These are phyloP conservation scores for Phialemonium atrogriseum DNA, from an alignment of 2,329 filamentous ascomycete species.

Conservation along the genomic window DNA sequence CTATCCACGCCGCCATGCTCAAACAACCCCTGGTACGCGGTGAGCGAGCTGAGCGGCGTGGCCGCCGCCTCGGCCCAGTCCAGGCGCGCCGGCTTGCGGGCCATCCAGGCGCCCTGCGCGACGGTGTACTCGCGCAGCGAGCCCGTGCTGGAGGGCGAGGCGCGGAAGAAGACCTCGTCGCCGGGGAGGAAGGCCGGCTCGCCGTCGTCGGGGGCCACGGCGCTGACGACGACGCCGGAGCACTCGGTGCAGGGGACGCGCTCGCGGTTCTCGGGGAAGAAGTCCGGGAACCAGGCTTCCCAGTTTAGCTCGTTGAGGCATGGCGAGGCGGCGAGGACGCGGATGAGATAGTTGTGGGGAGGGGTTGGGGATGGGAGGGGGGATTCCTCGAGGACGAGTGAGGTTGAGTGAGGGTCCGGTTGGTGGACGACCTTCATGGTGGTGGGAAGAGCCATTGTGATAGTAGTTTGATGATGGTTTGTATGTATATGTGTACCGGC, in stretches of 20 bases:
- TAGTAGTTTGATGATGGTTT: no score
- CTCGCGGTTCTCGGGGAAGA: conserved; percentile 12
- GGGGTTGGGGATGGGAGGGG: conserved; percentile 13
- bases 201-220: conserved; percentile 9
- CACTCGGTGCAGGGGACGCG: conserved; percentile 26
- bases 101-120: conserved; percentile 22
- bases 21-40: conserved; percentile 32
- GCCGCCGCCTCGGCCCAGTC: conserved; percentile 26
- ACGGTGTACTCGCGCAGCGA: conserved; percentile 22
- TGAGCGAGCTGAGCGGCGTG: conserved; percentile 29
- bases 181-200: conserved; percentile 22
- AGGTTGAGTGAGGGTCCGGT: conserved; percentile 14
- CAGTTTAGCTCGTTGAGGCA: conserved; percentile 23
- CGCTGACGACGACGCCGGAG: conserved; percentile 25
- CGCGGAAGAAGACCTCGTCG: conserved; percentile 22
- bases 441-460: no score
- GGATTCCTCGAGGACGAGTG: no score
- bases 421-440: no score
- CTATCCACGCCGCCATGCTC: conserved; percentile 22
- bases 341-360: conserved; percentile 20
- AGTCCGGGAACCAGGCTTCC: conserved; percentile 15
- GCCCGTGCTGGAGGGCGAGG: conserved; percentile 16
- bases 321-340: conserved; percentile 20
- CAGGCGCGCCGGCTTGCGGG: conserved; percentile 22
- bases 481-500: no score